These are phyloP conservation scores for Annulohypoxylon bovei DNA, from an alignment of 495 filamentous ascomycete species.

Conservation along the genomic window DNA sequence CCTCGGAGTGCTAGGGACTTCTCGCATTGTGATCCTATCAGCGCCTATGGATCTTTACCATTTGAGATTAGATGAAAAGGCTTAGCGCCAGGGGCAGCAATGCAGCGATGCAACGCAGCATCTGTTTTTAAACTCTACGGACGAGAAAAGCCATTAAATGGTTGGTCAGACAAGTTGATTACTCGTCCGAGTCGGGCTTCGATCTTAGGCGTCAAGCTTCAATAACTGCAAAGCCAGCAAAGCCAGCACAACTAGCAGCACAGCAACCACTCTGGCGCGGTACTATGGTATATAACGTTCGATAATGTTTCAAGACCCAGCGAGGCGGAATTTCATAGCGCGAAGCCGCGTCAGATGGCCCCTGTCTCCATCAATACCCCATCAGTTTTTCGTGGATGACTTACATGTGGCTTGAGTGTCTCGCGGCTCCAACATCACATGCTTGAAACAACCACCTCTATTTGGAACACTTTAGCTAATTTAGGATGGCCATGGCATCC, in stretches of 20 bases:
- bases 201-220: conserved; percentile 1
- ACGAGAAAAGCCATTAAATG: not conserved
- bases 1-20: not conserved
- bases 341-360: conserved; percentile 37
- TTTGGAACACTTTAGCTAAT: conserved; percentile 42
- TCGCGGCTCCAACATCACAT: conserved; percentile 47
- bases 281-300: not conserved
- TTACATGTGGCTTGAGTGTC: conserved; percentile 41
- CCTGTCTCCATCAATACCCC: conserved; percentile 26
- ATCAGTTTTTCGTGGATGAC: conserved; percentile 17
- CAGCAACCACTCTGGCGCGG: not conserved
- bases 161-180: conserved; percentile 1
- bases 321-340: conserved; percentile 21
- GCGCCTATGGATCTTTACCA: not conserved
- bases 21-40: not conserved
- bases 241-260: too few species aligned
- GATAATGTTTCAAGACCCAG: conserved; percentile 3
- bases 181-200: conserved; percentile 2
- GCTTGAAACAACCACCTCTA: conserved; percentile 41
- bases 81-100: conserved; percentile 33
- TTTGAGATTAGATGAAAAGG: conserved; percentile 25
- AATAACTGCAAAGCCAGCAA: not conserved
- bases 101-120: conserved; percentile 31
- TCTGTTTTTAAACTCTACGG: conserved; percentile 10
- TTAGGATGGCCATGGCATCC: conserved; percentile 35